Conservation (phyloP, 2,329 filamentous ascomycete species). For the Aureobasidium subglaciale region DNA sequence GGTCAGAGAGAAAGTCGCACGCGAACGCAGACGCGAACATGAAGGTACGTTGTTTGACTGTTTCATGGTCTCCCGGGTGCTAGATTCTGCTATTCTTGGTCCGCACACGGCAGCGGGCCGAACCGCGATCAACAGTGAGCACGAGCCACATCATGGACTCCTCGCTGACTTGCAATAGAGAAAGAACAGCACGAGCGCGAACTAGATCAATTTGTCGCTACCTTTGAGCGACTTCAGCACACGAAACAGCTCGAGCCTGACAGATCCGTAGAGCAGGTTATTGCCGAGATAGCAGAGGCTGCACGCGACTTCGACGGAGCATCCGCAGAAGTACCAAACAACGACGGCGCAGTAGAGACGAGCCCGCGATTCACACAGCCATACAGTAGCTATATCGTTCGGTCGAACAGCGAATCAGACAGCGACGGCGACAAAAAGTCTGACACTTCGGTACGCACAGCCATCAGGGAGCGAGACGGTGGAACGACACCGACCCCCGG, state of each 20-base stretch:
- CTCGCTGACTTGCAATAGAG: neutral
- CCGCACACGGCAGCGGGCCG: neutral
- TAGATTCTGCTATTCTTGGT: no score
- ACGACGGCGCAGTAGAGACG: neutral
- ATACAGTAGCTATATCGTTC: neutral
- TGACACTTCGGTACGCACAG: neutral
- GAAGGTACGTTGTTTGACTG: slow-evolving; percentile 10
- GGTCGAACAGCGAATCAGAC: neutral
- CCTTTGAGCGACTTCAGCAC: neutral
- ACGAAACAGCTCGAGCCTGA: neutral
- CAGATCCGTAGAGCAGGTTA: neutral
- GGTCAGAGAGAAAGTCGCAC: neutral
- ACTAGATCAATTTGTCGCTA: neutral
- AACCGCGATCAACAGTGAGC: neutral
- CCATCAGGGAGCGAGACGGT: neutral
- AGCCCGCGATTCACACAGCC: neutral
- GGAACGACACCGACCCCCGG: neutral
- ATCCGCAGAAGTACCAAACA: neutral
- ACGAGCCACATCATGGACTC: neutral
- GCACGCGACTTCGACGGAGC: neutral
- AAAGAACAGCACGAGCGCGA: neutral
- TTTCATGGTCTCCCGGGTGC: no score
- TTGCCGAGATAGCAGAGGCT: neutral
- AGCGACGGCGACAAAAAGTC: neutral
- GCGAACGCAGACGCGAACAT: neutral